Evolutionary conservation across 768 basidiomycete species (phyloP).

Genomic region (Auricularia heimuer): DNA sequence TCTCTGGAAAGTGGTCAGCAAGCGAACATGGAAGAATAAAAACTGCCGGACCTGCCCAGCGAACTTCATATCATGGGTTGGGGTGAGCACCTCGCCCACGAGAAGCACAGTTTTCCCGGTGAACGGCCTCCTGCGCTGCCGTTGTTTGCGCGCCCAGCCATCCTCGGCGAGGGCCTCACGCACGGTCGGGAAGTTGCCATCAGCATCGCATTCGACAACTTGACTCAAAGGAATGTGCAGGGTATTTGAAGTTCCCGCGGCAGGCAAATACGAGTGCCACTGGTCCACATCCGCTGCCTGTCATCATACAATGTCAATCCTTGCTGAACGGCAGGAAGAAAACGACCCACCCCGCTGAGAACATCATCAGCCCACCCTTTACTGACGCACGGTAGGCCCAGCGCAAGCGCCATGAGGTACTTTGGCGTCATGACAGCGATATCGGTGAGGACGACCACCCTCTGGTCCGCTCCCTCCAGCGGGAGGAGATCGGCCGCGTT

Average conservation of each 20-base stretch:
- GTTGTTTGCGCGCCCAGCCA: constrained; percentile 29
- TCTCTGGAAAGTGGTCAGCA: constrained; percentile 22
- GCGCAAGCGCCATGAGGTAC: constrained; percentile 69
- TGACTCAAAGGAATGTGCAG: constrained; percentile 36
- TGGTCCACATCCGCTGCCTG: constrained; percentile 24
- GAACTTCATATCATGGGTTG: constrained; percentile 27
- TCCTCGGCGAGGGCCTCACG: neutral
- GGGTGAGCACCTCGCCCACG: constrained; percentile 47
- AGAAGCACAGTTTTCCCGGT: constrained; percentile 46
- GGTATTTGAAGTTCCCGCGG: constrained; percentile 37
- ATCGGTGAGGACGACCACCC: constrained; percentile 61
- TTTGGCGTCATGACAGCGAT: constrained; percentile 64
- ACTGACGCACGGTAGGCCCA: constrained; percentile 77
- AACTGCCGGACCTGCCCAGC: neutral
- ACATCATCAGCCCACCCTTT: constrained; percentile 32
- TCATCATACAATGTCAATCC: neutral
- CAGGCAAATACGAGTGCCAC: constrained; percentile 54
- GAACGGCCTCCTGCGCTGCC: constrained; percentile 50
- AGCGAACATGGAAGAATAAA: neutral
- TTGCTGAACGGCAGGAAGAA: neutral
- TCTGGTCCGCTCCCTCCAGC: constrained; percentile 28
- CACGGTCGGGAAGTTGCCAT: constrained; percentile 29
- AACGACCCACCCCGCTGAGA: neutral
- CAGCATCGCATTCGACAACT: constrained; percentile 40
- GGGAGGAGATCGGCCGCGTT: constrained; percentile 27